phyloP scores from a whole-genome alignment of 2,329 filamentous ascomycete species.

The Alternaria viburni region DNA sequence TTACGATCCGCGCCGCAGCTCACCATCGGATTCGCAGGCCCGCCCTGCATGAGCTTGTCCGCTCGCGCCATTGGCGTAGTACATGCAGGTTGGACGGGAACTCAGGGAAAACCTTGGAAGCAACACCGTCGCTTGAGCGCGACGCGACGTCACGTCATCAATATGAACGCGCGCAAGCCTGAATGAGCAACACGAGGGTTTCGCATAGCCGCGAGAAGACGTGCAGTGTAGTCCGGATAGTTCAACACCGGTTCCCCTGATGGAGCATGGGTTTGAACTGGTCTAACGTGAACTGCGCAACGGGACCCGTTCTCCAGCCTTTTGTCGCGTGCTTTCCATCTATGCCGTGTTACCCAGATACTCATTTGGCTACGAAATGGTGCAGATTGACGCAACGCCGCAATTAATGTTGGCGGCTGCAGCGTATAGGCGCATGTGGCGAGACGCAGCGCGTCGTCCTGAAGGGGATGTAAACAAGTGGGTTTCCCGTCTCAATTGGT shows the following conservation, averaged over 20 bases:
- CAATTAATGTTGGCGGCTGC: conserved; percentile 8
- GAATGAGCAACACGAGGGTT: background rate
- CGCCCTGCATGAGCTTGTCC: background rate
- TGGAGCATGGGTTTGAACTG: background rate
- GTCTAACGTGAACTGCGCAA: background rate
- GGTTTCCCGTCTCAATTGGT: background rate
- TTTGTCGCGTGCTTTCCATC: background rate
- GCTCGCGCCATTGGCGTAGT: background rate
- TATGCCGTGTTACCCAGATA: background rate
- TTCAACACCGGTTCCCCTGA: background rate
- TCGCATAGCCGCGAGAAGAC: background rate
- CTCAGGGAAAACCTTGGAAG: background rate
- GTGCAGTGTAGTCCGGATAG: background rate
- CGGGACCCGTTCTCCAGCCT: background rate
- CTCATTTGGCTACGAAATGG: background rate
- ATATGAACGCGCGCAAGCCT: background rate
- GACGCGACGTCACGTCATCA: background rate
- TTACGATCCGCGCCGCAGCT: background rate
- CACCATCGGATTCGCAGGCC: background rate
- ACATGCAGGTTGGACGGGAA: background rate
- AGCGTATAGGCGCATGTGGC: background rate
- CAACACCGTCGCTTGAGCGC: background rate
- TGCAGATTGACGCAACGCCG: background rate
- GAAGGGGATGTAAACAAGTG: background rate
- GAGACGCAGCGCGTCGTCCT: background rate